phyloP scores from a whole-genome alignment of 495 filamentous ascomycete genomes.

The Penicillium argentinense region DNA sequence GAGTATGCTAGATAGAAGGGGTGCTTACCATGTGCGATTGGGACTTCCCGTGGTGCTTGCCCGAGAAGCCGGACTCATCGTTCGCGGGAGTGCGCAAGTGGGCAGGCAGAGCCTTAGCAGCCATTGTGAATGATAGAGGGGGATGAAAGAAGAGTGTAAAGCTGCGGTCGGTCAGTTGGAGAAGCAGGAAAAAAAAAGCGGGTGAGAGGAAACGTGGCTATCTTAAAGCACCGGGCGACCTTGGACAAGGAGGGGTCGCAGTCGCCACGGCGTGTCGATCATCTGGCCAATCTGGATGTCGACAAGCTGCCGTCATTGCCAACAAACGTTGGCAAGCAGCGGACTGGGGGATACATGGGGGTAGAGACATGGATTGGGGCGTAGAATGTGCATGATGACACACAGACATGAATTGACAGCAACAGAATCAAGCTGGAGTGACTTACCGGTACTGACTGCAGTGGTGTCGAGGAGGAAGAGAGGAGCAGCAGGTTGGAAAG shows the following conservation, averaged over 20 bases:
- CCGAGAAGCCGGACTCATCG: conserved; percentile 55
- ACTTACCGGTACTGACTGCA: conserved; percentile 8
- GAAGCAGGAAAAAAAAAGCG: not conserved
- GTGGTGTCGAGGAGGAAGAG: conserved; percentile 6
- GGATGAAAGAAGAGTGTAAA: conserved; percentile 9
- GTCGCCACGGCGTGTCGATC: conserved; percentile 30
- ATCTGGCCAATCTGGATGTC: conserved; percentile 24
- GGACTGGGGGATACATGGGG: not conserved
- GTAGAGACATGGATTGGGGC: too few relatives aligned
- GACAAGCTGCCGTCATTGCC: conserved; percentile 40
- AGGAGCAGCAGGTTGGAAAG: conserved; percentile 5
- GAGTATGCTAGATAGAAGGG: too few relatives aligned
- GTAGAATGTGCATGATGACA: too few relatives aligned
- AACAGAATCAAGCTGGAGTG: conserved; percentile 1
- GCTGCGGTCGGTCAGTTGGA: too few relatives aligned
- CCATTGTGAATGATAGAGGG: conserved; percentile 54
- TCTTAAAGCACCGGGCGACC: conserved; percentile 2
- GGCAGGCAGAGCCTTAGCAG: conserved; percentile 68
- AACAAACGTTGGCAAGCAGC: too few relatives aligned
- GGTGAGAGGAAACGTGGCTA: not conserved
- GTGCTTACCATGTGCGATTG: conserved; percentile 96
- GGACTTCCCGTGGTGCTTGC: conserved; percentile 90
- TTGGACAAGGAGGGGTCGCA: conserved; percentile 33
- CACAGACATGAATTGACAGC: too few relatives aligned
- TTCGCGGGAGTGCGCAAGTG: conserved; percentile 69